Base-by-base conservation (phyloP, 768 basidiomycete species). In the Fistulinella prunicolor region DNA sequence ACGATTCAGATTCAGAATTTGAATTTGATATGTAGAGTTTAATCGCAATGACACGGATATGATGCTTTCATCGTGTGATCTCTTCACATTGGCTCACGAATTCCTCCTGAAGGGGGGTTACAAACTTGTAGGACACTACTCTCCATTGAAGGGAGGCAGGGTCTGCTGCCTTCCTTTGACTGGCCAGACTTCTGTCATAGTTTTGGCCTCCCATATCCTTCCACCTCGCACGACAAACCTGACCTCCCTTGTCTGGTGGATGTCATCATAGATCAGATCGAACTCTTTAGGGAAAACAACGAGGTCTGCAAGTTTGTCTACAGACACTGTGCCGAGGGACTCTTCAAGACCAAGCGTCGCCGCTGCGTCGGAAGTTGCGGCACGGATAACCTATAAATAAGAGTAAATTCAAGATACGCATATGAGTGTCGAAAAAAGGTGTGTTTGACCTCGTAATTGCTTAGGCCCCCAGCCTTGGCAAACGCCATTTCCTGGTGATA, bases 401-500 rank as follows among this genome's bases (percentile, higher is more conserved):
- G 3, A 13, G 32, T 4, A 19, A 4, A 5, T 35, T 41, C n/a
- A 38, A 17, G 29, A 39, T 36, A 12, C 49, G 1, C n/a, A 40
- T 7, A 3, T 24, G 1, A 14, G 29, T 19, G n/a, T 26, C 20
- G 34, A 36, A 32, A 9, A 34, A 41, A 46, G 39, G 14, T 23
- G 16, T 35, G 19, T 37, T 59, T 7, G 26, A 83, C 86, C 74
- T 88, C 82, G 56, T 86, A 89, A 57, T 83, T 85, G 22, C 68
- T 80, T 54, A 88, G 64, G 3, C 86, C 86, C 19, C 86, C 86
- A 13, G 72, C 68, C 38, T 71, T 69, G 21, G 83, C 72, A 61
- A 85, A 86, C 43, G 70, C 73, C 80, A 88, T 84, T 57, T 89
- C 86, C 17, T 80, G 78, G 50, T 89, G 86, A 55, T 88, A 89